Conservation (phyloP, 2,329 filamentous ascomycete genomes). For the Aspergillus brunneoviolaceus region DNA sequence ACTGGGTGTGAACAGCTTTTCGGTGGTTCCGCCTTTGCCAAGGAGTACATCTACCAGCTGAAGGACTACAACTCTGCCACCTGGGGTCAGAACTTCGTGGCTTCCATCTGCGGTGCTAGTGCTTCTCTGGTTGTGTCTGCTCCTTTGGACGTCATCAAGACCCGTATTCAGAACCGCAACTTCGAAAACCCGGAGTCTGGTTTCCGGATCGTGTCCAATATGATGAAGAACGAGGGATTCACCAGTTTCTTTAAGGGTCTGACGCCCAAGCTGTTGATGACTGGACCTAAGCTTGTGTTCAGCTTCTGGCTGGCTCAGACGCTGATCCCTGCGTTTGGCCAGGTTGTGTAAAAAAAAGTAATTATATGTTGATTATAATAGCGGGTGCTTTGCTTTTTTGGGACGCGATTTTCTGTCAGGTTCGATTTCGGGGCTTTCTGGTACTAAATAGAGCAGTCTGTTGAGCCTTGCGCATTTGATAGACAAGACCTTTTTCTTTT, state of each 20-base stretch:
- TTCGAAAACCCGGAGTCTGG: slow-evolving; percentile 97
- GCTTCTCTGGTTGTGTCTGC: slow-evolving; percentile 96
- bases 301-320: slow-evolving; percentile 99
- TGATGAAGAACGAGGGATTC: slow-evolving; percentile 86
- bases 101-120: slow-evolving; percentile 90
- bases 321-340: slow-evolving; percentile 87
- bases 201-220: slow-evolving; percentile 86
- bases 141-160: slow-evolving; percentile 96
- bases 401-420: slow-evolving; percentile 2
- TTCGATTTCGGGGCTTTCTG: slow-evolving; percentile 13
- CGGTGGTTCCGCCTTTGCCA: slow-evolving; percentile 93
- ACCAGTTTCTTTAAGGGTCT: slow-evolving; percentile 96
- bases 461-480: slow-evolving; percentile 21
- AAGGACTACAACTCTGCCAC: slow-evolving; percentile 91
- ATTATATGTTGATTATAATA: slow-evolving; percentile 18
- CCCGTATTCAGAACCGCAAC: slow-evolving; percentile 96
- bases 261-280: slow-evolving; percentile 97
- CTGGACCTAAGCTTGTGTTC: slow-evolving; percentile 97
- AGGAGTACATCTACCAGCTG: slow-evolving; percentile 90
- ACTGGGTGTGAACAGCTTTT: slow-evolving; percentile 66
- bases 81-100: slow-evolving; percentile 96
- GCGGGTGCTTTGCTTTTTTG: slow-evolving; percentile 11
- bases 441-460: slow-evolving; percentile 23
- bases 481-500: slow-evolving; percentile 16
- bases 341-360: slow-evolving; percentile 52